A percentile compares a stretch with the other conserved stretches of the same genome.
These are phyloP conservation scores for Melanogaster broomeanus DNA, from an alignment of 768 basidiomycete species.

Conservation along the genomic window DNA sequence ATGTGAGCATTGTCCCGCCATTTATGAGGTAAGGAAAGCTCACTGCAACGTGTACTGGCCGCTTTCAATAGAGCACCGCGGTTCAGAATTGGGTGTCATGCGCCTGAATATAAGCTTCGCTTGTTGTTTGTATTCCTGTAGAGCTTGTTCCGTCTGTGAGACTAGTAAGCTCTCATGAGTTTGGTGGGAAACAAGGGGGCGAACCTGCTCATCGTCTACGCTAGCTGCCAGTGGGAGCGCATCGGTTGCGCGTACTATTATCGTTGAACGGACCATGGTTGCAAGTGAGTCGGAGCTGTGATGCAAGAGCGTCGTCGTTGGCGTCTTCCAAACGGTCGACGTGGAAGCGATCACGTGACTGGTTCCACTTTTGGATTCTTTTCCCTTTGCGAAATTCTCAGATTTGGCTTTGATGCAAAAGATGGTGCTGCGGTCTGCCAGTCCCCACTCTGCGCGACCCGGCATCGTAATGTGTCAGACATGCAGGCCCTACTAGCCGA, in stretches of 20 bases:
- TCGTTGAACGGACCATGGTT: slow-evolving; percentile 83
- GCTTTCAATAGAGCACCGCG: slow-evolving; percentile 95
- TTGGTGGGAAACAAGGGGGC: slow-evolving; percentile 12
- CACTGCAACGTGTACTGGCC: slow-evolving; percentile 96
- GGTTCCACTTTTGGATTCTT: background rate
- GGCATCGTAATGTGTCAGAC: too few relatives aligned
- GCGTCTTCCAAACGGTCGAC: slow-evolving; percentile 2
- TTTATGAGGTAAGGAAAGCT: slow-evolving; percentile 33
- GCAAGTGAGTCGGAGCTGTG: background rate
- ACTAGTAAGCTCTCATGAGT: slow-evolving; percentile 1
- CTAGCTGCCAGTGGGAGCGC: slow-evolving; percentile 91
- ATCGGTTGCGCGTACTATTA: slow-evolving; percentile 82
- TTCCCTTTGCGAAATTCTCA: too few relatives aligned
- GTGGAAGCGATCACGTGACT: slow-evolving; percentile 12
- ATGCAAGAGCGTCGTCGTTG: background rate
- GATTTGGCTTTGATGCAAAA: too few relatives aligned
- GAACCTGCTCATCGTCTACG: slow-evolving; percentile 95
- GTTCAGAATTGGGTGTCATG: slow-evolving; percentile 91
- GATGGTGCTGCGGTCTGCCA: too few relatives aligned
- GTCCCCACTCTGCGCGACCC: too few relatives aligned
- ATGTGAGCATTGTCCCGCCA: slow-evolving; percentile 6
- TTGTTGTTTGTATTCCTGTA: slow-evolving; percentile 98
- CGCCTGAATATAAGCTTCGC: slow-evolving; percentile 95
- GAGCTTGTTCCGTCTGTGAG: slow-evolving; percentile 82
- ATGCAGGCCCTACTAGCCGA: too few relatives aligned